Evolutionary conservation across 768 basidiomycete genomes (phyloP).

Genomic region (Russula earlei): DNA sequence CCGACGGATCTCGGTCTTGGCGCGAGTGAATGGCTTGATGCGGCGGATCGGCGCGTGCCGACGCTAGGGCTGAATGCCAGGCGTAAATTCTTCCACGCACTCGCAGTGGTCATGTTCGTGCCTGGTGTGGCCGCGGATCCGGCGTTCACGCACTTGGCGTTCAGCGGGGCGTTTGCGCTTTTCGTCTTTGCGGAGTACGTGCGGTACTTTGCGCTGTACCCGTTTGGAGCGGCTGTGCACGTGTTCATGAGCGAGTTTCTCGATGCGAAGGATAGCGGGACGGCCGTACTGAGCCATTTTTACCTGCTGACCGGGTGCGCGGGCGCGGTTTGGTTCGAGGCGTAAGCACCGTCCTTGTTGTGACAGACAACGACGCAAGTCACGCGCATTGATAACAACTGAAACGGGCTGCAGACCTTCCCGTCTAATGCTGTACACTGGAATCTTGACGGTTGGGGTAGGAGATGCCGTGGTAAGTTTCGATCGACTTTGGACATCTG

Average conservation of each 20-base stretch:
- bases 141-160: conserved; percentile 90
- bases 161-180: conserved; percentile 88
- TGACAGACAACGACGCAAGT: neutral
- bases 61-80: conserved; percentile 85
- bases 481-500: neutral
- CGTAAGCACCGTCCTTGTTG: conserved; percentile 39
- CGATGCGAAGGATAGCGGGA: conserved; percentile 90
- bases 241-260: conserved; percentile 97
- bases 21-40: conserved; percentile 59
- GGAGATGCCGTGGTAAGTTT: conserved; percentile 82
- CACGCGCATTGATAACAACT: neutral
- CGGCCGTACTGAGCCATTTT: conserved; percentile 95
- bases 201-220: conserved; percentile 97
- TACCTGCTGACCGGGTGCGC: conserved; percentile 95
- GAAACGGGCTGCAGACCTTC: conserved; percentile 30
- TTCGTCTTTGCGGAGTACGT: conserved; percentile 97
- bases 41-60: conserved; percentile 84
- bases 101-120: conserved; percentile 93
- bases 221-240: conserved; percentile 87
- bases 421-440: conserved; percentile 61
- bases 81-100: conserved; percentile 92
- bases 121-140: conserved; percentile 92
- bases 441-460: conserved; percentile 80
- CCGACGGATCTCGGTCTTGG: conserved; percentile 36
- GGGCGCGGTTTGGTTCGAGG: conserved; percentile 90